Evolutionary conservation across 2,329 filamentous ascomycete genomes (phyloP), one percentile per base, ranked within the genome.

Genomic region (Sarocladiaceae sp.): DNA sequence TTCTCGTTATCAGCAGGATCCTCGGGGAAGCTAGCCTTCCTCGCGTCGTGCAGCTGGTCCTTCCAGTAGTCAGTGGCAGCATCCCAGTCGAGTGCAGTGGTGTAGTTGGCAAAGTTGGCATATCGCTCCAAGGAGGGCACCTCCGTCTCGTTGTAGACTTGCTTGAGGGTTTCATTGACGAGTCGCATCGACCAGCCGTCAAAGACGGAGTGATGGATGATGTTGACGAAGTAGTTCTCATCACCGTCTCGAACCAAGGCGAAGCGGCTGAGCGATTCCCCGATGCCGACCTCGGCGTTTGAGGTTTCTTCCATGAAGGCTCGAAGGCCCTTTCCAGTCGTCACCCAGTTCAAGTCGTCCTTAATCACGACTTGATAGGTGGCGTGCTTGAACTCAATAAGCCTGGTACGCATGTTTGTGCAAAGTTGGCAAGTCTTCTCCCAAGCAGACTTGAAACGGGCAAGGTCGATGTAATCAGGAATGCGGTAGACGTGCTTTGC

Each of bases 161-260:
- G 9, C 11, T 37, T n/a, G 3, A 46, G 19, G 11, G 33, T 35
- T 2, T 46, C 45, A 15, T 50, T 20, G 6, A 51, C 19, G 12
- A 51, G 40, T 11, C 32, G 26, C 23, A 45, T 37, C 7, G 48
- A 44, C 50, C 47, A 51, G 4, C 50, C 50, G 26, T 55, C 53
- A 41, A 50, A 52, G 3, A 54, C 31, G 5, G 52, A 45, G 18
- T 55, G 53, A 21, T 55, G 53, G 7, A 47, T 44, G 20, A 43
- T 45, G 47, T 45, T 45, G 9, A 51, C 42, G 18, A 55, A 52
- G 19, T 45, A 47, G 6, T 13, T 20, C 2, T 43, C 35, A 23
- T 33, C 23, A 12, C 15, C 44, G n/a, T 49, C 47, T 11, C 43
- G 9, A 3, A 48, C 21, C 2, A 50, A 27, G 31, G 47, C 41